Conservation (phyloP, 805 yeast species). For the Wickerhamomyces silvicola region DNA sequence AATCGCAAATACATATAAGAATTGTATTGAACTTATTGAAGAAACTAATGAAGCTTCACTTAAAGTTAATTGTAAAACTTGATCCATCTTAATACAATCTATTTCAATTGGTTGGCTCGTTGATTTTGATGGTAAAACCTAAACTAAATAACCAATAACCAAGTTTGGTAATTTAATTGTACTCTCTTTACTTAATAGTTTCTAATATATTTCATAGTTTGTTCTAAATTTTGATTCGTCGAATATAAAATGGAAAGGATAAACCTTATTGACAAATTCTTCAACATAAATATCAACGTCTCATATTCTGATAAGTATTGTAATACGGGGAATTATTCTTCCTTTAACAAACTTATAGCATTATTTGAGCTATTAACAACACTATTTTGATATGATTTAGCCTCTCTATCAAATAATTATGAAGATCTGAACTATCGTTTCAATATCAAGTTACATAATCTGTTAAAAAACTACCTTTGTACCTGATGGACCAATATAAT, state of each 20-base stretch:
- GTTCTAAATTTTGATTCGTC: conserved; percentile 27
- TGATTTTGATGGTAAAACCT: conserved; percentile 24
- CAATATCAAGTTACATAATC: conserved; percentile 35
- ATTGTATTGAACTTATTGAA: conserved; percentile 37
- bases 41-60: conserved; percentile 40
- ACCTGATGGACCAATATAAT: conserved; percentile 41
- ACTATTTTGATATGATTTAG: conserved; percentile 15
- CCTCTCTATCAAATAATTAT: conserved; percentile 28
- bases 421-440: conserved; percentile 29
- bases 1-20: conserved; percentile 34
- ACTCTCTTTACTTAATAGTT: conserved; percentile 3
- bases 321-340: conserved; percentile 32
- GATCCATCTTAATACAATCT: conserved; percentile 28
- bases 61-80: conserved; percentile 35
- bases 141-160: conserved; percentile 39
- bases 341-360: conserved; percentile 7
- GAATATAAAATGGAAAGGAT: conserved; percentile 38
- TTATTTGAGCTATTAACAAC: conserved; percentile 8
- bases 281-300: conserved; percentile 32
- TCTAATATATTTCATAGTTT: conserved; percentile 35
- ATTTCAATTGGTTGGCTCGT: conserved; percentile 15
- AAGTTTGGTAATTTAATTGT: conserved; percentile 12
- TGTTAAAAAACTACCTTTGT: conserved; percentile 38
- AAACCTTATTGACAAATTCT: conserved; percentile 36
- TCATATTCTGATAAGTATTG: conserved; percentile 25